These are phyloP conservation scores for Trametes maxima DNA, from an alignment of 768 basidiomycete genomes.

Conservation along the genomic window DNA sequence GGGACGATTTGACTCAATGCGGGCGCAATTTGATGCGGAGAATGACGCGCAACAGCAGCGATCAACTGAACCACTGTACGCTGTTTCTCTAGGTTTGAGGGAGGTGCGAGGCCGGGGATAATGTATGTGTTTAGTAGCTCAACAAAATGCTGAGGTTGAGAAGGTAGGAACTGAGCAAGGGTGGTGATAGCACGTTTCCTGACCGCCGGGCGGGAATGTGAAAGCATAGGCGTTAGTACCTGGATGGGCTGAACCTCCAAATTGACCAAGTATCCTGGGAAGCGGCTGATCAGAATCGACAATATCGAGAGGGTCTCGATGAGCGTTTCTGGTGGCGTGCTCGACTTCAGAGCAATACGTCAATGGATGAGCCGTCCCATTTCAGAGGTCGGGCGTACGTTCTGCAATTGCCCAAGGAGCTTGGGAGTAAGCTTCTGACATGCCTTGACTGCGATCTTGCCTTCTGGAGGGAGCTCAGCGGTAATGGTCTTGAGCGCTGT, in stretches of 20 bases:
- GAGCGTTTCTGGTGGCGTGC: conserved; percentile 77
- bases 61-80: conserved; percentile 78
- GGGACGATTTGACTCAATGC: conserved; percentile 67
- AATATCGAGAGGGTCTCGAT: conserved; percentile 85
- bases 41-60: conserved; percentile 76
- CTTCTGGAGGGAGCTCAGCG: conserved; percentile 81
- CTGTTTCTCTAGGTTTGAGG: conserved; percentile 66
- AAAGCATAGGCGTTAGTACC: conserved; percentile 71
- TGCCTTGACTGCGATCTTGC: conserved; percentile 75
- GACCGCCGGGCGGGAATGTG: conserved; percentile 80
- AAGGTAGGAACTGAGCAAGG: conserved; percentile 80
- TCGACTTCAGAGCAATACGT: conserved; percentile 44
- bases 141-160: conserved; percentile 61
- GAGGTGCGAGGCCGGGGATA: conserved; percentile 55
- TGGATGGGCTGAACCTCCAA: conserved; percentile 61
- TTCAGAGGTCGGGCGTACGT: conserved; percentile 46
- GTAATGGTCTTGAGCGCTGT: conserved; percentile 94
- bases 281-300: conserved; percentile 85
- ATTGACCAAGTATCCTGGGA: conserved; percentile 67
- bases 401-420: conserved; percentile 75
- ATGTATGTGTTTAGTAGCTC: conserved; percentile 62
- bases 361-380: neutral
- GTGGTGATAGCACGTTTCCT: conserved; percentile 92
- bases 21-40: conserved; percentile 65
- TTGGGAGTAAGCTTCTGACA: conserved; percentile 86